These are phyloP conservation scores for Cystobasidiaceae sp. DNA, from an alignment of 1,284 basidiomycete genomes.

Conservation along the genomic window DNA sequence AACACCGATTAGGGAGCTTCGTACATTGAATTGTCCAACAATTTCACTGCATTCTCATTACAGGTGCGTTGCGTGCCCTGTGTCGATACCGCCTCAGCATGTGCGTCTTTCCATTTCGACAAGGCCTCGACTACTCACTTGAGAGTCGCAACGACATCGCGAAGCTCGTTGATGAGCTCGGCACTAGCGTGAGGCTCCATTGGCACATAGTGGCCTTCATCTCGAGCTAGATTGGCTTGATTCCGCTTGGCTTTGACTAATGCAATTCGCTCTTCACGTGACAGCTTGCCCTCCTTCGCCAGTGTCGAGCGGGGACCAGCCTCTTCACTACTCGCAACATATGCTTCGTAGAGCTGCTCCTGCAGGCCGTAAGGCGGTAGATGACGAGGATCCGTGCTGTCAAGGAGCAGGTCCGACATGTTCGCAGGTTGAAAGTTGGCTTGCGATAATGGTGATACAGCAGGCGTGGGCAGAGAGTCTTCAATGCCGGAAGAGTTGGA, in stretches of 20 bases:
- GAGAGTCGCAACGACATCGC: conserved; percentile 10
- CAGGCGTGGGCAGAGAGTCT: conserved; percentile 13
- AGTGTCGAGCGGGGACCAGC: neutral
- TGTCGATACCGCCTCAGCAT: too few species aligned
- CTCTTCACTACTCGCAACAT: neutral
- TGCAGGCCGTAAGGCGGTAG: conserved; percentile 13
- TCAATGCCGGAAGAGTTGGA: conserved; percentile 12
- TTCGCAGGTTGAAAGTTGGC: neutral
- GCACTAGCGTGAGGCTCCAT: neutral
- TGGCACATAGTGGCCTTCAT: neutral
- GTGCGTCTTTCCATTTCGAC: too few species aligned
- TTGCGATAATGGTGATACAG: neutral
- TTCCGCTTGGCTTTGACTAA: neutral
- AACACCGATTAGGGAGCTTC: too few species aligned
- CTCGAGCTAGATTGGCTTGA: neutral
- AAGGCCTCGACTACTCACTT: neutral
- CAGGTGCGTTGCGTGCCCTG: too few species aligned
- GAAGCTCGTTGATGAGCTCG: conserved; percentile 17
- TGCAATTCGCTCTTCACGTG: conserved; percentile 13
- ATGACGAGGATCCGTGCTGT: neutral
- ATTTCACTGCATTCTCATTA: too few species aligned
- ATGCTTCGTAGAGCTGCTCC: conserved; percentile 20
- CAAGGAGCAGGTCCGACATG: conserved; percentile 11
- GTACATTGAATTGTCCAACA: too few species aligned
- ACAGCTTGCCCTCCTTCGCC: neutral